Evolutionary conservation across 495 filamentous ascomycete genomes (phyloP).

Genomic region (Aspergillus baeticus): DNA sequence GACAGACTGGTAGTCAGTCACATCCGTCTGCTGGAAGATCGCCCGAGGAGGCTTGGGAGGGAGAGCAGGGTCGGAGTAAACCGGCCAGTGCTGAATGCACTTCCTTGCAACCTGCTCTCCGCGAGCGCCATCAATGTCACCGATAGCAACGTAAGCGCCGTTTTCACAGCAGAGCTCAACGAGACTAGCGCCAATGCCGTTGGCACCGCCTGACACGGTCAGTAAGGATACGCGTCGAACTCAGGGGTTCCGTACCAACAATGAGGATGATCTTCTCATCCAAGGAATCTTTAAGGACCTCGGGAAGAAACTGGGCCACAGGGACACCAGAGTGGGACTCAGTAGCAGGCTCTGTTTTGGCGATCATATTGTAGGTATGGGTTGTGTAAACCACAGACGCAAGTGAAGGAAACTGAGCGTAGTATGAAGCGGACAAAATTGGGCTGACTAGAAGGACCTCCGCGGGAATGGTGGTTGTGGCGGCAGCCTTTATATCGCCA

Average conservation of each 20-base stretch:
- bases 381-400: not conserved
- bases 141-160: conserved; percentile 46
- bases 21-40: conserved; percentile 43
- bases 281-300: conserved; percentile 9
- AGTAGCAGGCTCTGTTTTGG: conserved; percentile 14
- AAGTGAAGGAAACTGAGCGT: not conserved
- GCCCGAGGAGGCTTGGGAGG: conserved; percentile 24
- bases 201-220: conserved; percentile 44
- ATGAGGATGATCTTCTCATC: conserved; percentile 22
- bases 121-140: conserved; percentile 37
- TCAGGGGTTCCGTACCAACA: conserved; percentile 14
- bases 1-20: conserved; percentile 45
- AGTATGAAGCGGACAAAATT: not conserved
- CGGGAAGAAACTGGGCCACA: conserved; percentile 16
- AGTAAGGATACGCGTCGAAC: not conserved
- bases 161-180: conserved; percentile 44
- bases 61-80: conserved; percentile 20
- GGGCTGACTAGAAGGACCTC: not conserved
- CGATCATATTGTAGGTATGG: conserved; percentile 18
- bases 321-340: conserved; percentile 8
- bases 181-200: conserved; percentile 54
- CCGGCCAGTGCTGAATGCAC: conserved; percentile 25
- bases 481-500: conserved; percentile 2
- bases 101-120: conserved; percentile 29
- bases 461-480: not conserved